Evolutionary conservation across 2,329 filamentous ascomycete genomes (phyloP).

Genomic region (Monilinia fructicola): DNA sequence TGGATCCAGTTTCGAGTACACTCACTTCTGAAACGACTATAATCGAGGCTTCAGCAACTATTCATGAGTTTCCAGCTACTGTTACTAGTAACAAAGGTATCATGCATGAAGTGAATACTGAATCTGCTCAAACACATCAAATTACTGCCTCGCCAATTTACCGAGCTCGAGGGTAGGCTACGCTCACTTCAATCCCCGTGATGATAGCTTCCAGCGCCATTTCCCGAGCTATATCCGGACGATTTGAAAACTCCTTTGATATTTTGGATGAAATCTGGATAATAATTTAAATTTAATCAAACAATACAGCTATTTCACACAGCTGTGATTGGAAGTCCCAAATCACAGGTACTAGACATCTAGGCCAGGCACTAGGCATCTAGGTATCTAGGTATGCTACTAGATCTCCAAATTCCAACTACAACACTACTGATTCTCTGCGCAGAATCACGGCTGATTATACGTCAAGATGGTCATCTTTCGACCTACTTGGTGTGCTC

Average conservation of each 20-base stretch:
- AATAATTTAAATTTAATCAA: background rate
- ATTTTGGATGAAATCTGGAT: background rate
- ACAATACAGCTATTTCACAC: background rate
- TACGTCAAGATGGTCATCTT: background rate
- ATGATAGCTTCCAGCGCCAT: background rate
- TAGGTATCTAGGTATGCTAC: background rate
- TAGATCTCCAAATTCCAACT: background rate
- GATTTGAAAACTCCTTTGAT: background rate
- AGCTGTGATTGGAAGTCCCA: background rate
- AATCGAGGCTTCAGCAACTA: slow-evolving; percentile 18
- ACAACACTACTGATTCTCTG: background rate
- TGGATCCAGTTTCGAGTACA: slow-evolving; percentile 3
- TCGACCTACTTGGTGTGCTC: background rate
- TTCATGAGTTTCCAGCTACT: background rate
- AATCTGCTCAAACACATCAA: slow-evolving; percentile 1
- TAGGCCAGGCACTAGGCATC: background rate
- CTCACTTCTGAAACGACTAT: slow-evolving; percentile 21
- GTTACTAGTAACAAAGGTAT: background rate
- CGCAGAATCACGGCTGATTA: background rate
- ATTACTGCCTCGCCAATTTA: slow-evolving; percentile 15
- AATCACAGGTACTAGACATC: background rate
- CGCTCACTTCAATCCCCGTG: background rate
- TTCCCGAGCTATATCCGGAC: background rate
- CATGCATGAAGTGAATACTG: background rate
- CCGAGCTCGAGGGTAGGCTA: background rate